A percentile compares a stretch with the other conserved stretches of the same genome.
These are phyloP conservation scores for Astragalus glycyphyllos DNA, from an alignment of 306 rosid genomes.

Conservation along the genomic window DNA sequence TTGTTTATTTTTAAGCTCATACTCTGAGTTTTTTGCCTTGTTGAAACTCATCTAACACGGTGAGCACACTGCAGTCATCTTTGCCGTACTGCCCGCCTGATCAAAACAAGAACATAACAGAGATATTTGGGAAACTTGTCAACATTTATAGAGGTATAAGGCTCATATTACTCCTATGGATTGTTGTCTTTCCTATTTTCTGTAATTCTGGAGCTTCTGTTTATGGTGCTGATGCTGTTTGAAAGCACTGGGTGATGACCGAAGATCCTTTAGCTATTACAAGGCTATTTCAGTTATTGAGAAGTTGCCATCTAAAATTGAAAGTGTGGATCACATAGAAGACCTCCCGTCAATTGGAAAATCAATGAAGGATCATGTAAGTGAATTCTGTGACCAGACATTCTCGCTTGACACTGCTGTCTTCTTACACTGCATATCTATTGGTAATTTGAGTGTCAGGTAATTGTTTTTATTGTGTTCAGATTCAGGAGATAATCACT, in stretches of 20 bases:
- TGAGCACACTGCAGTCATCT: constrained; percentile 52
- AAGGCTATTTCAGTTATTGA: constrained; percentile 87
- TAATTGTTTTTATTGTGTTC: constrained; percentile 49
- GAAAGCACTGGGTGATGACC: constrained; percentile 89
- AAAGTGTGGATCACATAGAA: constrained; percentile 74
- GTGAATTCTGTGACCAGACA: constrained; percentile 37
- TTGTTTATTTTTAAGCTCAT: constrained; percentile 13
- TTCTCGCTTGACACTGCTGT: constrained; percentile 18
- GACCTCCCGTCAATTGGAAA: constrained; percentile 83
- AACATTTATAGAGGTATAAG: constrained; percentile 84
- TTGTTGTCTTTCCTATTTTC: constrained; percentile 10
- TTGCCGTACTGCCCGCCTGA: constrained; percentile 80
- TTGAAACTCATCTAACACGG: constrained; percentile 39
- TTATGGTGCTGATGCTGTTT: constrained; percentile 44
- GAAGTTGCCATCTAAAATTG: constrained; percentile 80
- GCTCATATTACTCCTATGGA: constrained; percentile 5
- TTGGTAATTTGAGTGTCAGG: constrained; percentile 15
- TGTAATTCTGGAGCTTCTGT: constrained; percentile 35
- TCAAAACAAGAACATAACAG: constrained; percentile 74
- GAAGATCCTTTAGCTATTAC: constrained; percentile 94
- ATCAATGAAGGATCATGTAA: constrained; percentile 91
- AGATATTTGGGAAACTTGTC: constrained; percentile 86
- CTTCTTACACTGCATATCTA: constrained; percentile 32
- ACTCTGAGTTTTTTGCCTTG: constrained; percentile 22
- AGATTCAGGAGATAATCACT: constrained; percentile 94